phyloP scores from a whole-genome alignment of 2,329 filamentous ascomycete species.

The Karstenula rhodostoma region DNA sequence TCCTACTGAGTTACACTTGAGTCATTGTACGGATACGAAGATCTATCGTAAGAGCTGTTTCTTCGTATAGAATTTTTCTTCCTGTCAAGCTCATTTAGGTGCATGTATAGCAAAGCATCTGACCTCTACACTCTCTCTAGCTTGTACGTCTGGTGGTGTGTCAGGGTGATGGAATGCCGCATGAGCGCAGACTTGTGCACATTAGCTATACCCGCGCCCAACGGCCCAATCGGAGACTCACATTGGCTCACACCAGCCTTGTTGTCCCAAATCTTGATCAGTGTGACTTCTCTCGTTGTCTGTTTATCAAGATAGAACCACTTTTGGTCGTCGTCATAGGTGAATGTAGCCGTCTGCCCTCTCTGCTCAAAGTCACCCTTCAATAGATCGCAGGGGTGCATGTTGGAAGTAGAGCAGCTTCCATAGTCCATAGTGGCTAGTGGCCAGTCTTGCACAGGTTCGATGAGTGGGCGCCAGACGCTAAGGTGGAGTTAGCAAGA shows the following conservation, averaged over 20 bases:
- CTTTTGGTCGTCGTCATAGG: slow-evolving; percentile 13
- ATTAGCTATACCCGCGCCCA: no score
- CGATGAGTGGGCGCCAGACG: slow-evolving; percentile 10
- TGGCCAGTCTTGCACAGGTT: slow-evolving; percentile 13
- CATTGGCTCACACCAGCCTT: no score
- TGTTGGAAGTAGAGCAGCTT: background rate
- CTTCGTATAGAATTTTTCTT: no score
- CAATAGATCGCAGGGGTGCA: background rate
- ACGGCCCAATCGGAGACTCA: no score
- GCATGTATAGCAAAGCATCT: background rate
- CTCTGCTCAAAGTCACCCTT: slow-evolving; percentile 5
- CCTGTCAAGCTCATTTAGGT: no score
- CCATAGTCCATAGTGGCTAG: slow-evolving; percentile 5
- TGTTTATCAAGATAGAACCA: slow-evolving; percentile 27
- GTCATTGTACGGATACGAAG: no score
- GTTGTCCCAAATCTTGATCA: slow-evolving; percentile 31
- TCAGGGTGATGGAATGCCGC: no score
- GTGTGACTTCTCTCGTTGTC: slow-evolving; percentile 18
- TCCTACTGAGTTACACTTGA: no score
- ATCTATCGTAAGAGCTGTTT: no score
- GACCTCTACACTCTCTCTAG: no score
- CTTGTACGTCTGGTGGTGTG: no score
- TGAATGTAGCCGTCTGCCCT: slow-evolving; percentile 16
- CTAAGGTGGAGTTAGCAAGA: background rate
- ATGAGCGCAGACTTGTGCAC: no score